Base-by-base conservation (phyloP, 2,329 filamentous ascomycete genomes). In the Ophiocordyceps camponoti-leonardi region DNA sequence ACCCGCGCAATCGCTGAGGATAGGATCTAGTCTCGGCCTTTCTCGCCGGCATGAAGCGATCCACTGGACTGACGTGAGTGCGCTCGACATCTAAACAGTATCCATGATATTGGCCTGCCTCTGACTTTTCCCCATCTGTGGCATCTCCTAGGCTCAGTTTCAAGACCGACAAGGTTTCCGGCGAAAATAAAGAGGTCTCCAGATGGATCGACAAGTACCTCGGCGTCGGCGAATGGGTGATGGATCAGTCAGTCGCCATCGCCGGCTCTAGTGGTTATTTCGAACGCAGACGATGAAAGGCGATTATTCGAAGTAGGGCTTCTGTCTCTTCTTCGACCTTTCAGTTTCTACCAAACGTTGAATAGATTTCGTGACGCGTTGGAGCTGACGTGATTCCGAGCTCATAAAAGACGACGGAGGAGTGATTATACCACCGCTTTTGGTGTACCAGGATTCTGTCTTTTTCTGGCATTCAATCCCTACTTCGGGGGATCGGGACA, bases 31-130 rank as follows among this genome's bases (percentile, higher is more conserved):
- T 98, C 64, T 98, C 92, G 58, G 86, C 92, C 51, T 90, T 96
- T 63, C 80, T 98, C 53, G 92, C 92, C 37, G 92, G 92, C 58
- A 88, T 98, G 72, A 93, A 94, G 70, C 86, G 92, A 56, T 95
- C 90, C 52, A 96, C 92, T 50, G 92, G 92, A 58, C 74, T 98
- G 68, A 95, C 88, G 92, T 98, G 84, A 77, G 85, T 83, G 54
- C 49, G 52, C 45, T 23, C 39, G 20, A 19, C 4, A 11, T 19
- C 12, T 1, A 10, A 23, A 6, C 18, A n/a, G n/a, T 4, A 19
- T 11, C n/a, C 19, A 16, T 6, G 6, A 2, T n/a, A 16, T 12
- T 22, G 39, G 20, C 20, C 14, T 20, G n/a, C 22, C 1, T 39
- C 56, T 59, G 52, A 61, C 53, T 46, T 33, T 31, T 44, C 39